A percentile compares a stretch with the other conserved stretches of the same genome.
Evolutionary conservation across 495 filamentous ascomycete species (phyloP).

Genomic region (Durotheca rogersii): DNA sequence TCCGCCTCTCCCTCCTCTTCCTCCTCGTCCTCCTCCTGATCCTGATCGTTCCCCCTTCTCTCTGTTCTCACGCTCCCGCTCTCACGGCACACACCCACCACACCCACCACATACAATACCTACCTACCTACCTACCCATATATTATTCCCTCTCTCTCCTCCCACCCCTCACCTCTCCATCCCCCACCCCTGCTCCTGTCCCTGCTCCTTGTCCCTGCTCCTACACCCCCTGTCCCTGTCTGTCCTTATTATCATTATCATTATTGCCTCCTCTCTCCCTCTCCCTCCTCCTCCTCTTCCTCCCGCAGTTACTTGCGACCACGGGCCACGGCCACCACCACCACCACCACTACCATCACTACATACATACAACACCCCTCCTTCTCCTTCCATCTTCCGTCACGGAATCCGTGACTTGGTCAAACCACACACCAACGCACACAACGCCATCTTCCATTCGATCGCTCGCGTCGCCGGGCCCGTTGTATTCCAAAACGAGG

Average conservation of each 20-base stretch:
- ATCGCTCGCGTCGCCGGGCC: constrained; percentile 12
- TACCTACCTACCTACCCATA: neutral
- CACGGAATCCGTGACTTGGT: constrained; percentile 31
- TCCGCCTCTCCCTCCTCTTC: too few relatives aligned
- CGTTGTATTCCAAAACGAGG: neutral
- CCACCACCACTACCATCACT: constrained; percentile 6
- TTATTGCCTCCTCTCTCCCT: too few relatives aligned
- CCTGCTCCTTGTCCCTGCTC: neutral
- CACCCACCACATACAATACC: too few relatives aligned
- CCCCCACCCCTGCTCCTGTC: neutral
- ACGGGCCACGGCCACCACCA: neutral
- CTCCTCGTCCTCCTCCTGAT: too few relatives aligned
- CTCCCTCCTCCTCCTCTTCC: constrained; percentile 5
- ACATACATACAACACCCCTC: constrained; percentile 9
- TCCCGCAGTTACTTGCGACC: neutral
- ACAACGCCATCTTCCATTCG: constrained; percentile 27
- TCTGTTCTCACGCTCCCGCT: too few relatives aligned
- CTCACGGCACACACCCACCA: too few relatives aligned
- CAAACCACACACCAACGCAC: constrained; percentile 15
- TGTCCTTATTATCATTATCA: too few relatives aligned
- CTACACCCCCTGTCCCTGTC: neutral
- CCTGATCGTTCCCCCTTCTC: too few relatives aligned
- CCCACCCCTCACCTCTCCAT: neutral
- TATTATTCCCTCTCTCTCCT: neutral
- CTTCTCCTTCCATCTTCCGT: constrained; percentile 18